Evolutionary conservation across 2,329 filamentous ascomycete species (phyloP).

Genomic region (Cryphonectria carpinicola): DNA sequence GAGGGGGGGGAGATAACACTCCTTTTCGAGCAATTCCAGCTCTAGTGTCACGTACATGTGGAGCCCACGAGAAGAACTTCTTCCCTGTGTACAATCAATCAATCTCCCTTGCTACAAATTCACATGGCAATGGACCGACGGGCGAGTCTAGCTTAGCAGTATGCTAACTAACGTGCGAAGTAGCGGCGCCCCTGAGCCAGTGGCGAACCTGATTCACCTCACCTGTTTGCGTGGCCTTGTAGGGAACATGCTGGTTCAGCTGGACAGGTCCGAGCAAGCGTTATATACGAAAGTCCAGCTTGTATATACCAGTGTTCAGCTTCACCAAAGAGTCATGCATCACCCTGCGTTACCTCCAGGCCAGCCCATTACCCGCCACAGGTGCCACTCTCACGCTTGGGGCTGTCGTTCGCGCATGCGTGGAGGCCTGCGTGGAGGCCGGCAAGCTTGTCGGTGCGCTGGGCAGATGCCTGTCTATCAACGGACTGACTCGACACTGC

Average conservation of each 20-base stretch:
- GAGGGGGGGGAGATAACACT: not conserved
- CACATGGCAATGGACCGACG: not conserved
- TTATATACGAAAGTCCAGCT: not conserved
- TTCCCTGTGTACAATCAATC: not conserved
- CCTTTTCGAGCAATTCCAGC: not conserved
- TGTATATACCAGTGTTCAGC: not conserved
- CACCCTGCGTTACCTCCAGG: not conserved
- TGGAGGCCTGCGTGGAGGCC: not conserved
- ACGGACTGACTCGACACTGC: not conserved
- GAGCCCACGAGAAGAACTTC: not conserved
- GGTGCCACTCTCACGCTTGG: not conserved
- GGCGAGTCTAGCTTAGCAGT: not conserved
- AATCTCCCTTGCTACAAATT: not conserved
- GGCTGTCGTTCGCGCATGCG: not conserved
- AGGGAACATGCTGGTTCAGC: slow-evolving; percentile 9
- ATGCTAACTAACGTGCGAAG: too few species aligned
- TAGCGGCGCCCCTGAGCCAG: not conserved
- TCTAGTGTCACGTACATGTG: not conserved
- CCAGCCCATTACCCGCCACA: not conserved
- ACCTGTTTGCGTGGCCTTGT: not conserved
- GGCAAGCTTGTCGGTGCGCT: not conserved
- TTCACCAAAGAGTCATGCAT: slow-evolving; percentile 4
- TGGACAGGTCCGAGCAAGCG: slow-evolving; percentile 21
- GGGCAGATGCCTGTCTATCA: not conserved
- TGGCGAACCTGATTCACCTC: not conserved